Conservation (phyloP, 2,329 filamentous ascomycete genomes). For the Botryosphaeria dothidea region DNA sequence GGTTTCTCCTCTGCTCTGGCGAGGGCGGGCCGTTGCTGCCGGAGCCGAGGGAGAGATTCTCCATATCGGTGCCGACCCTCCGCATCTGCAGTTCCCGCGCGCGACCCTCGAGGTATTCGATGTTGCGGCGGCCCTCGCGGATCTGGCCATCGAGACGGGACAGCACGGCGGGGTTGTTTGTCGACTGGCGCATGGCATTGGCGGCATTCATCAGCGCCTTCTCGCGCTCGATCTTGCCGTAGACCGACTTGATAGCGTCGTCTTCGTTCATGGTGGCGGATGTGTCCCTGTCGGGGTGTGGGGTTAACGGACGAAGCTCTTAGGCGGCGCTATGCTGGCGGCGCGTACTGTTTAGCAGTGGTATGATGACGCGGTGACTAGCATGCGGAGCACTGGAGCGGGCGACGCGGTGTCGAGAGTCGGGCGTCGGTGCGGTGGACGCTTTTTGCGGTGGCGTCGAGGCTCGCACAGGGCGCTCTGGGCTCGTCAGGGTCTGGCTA, state of each 20-base stretch:
- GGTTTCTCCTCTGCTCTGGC: slow-evolving; percentile 38
- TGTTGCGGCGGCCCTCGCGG: slow-evolving; percentile 87
- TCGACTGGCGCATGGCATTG: slow-evolving; percentile 92
- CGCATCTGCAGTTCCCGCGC: slow-evolving; percentile 86
- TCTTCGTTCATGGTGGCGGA: slow-evolving; percentile 58
- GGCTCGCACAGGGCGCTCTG: slow-evolving; percentile 1
- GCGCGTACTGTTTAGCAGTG: slow-evolving; percentile 17
- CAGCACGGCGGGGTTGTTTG: slow-evolving; percentile 87
- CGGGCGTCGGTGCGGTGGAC: background rate
- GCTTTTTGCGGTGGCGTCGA: background rate
- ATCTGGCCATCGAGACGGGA: slow-evolving; percentile 92
- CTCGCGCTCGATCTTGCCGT: slow-evolving; percentile 97
- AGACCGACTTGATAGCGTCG: slow-evolving; percentile 73
- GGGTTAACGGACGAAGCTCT: background rate
- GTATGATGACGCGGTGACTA: slow-evolving; percentile 18
- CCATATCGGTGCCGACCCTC: slow-evolving; percentile 67
- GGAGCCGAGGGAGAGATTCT: slow-evolving; percentile 64
- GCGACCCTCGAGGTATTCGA: slow-evolving; percentile 93
- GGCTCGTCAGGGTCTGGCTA: slow-evolving; percentile 2
- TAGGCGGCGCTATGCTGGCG: slow-evolving; percentile 3
- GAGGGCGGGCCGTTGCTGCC: slow-evolving; percentile 41
- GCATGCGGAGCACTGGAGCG: slow-evolving; percentile 12
- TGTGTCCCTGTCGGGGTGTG: background rate
- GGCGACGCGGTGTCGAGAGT: background rate
- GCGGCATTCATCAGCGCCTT: slow-evolving; percentile 93